phyloP scores from a whole-genome alignment of 257 asterid genomes.

The Penstemon eatonii region DNA sequence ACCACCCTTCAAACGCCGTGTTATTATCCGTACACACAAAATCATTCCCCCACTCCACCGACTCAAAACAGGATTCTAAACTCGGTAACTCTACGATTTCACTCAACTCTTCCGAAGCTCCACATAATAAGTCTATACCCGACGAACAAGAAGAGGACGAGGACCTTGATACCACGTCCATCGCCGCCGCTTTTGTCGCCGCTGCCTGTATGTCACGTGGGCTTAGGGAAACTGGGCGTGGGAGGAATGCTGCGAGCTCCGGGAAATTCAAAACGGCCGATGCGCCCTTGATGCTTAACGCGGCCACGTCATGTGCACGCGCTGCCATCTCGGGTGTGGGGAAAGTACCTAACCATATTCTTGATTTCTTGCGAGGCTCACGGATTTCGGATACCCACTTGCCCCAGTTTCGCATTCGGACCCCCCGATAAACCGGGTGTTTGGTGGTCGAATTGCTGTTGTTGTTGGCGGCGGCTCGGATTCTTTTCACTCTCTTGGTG shows the following conservation, averaged over 20 bases:
- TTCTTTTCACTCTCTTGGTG: too few relatives aligned
- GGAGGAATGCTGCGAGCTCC: slow-evolving; percentile 35
- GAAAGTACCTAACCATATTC: slow-evolving; percentile 54
- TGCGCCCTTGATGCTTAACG: slow-evolving; percentile 44
- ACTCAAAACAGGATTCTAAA: slow-evolving; percentile 46
- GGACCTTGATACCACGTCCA: slow-evolving; percentile 27
- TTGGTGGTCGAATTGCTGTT: not conserved
- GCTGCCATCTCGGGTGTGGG: slow-evolving; percentile 62
- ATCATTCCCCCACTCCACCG: slow-evolving; percentile 31
- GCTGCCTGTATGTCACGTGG: slow-evolving; percentile 58
- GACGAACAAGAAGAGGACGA: not conserved
- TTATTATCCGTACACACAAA: slow-evolving; percentile 40
- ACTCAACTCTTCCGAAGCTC: slow-evolving; percentile 46
- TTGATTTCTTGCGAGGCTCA: slow-evolving; percentile 53
- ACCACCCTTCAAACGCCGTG: slow-evolving; percentile 48
- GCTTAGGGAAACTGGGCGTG: slow-evolving; percentile 45
- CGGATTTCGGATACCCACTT: slow-evolving; percentile 62
- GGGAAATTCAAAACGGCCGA: slow-evolving; percentile 46
- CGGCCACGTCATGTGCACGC: slow-evolving; percentile 62
- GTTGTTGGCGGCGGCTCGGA: too few relatives aligned
- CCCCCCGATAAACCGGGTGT: slow-evolving; percentile 49
- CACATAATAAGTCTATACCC: not conserved
- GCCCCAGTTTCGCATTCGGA: slow-evolving; percentile 57
- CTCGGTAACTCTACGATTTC: slow-evolving; percentile 76
- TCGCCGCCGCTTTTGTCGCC: slow-evolving; percentile 52